Evolutionary conservation across 1,284 basidiomycete genomes (phyloP), one percentile per base, ranked within the genome.

Genomic region (Cryptococcus floricola): DNA sequence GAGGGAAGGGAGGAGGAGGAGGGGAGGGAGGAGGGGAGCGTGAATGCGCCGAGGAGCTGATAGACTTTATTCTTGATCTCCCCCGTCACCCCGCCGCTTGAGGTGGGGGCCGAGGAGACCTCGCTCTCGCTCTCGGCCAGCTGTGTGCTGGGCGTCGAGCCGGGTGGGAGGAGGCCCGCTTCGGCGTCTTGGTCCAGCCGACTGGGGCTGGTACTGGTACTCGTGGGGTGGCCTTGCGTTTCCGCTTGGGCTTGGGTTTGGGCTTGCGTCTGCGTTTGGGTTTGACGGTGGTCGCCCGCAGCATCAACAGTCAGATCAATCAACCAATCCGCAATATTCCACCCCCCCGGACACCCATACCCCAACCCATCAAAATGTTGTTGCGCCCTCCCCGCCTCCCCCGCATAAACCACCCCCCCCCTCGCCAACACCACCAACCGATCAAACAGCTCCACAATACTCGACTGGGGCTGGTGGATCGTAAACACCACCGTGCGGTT

Each of bases 401-500:
- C 89, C 1, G 88, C 87, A 78, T 92, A 92, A 16, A 96, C 84
- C 13, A 88, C 78, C 68, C 86, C 87, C 3, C 94, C 94, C 54
- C 84, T 83, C 0, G 89, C 90, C 12, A 98, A 82, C 4, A 98
- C 78, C 3, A 98, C 76, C 31, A 98, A 81, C 63, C 94, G 88
- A 71, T 98, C 95, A 67, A 98, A 97, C 14, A 98, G 79, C 0
- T 91, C 85, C 10, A 98, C 93, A 62, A 98, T 98, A 77, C 97
- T 97, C 73, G 89, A 92, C 55, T 94, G 86, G n/a, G 95, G 95
- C 75, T 98, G 95, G 71, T 98, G 95, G 59, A 98, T 97, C 0
- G 95, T 97, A 78, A 97, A 96, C 61, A 98, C 81, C 52, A 98
- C 90, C 0, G 93, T 97, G n/a, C 94, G 86, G 66, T 94, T 91